These are phyloP conservation scores for Cubamyces lactineus DNA, from an alignment of 768 basidiomycete genomes.

Conservation along the genomic window DNA sequence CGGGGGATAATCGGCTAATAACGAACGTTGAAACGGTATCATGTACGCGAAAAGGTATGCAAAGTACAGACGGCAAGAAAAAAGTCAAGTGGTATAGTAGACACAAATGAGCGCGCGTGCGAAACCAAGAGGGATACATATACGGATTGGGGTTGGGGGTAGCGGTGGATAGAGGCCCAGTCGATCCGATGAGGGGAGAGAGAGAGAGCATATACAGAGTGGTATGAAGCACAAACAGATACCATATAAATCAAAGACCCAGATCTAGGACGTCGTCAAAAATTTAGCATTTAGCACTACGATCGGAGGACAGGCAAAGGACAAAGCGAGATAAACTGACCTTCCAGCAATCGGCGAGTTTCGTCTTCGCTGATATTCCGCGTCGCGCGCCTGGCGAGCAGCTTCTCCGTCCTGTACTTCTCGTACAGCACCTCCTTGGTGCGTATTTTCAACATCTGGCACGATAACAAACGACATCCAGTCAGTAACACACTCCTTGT, in stretches of 20 bases:
- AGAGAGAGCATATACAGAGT: slow-evolving; percentile 10
- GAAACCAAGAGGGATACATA: background rate
- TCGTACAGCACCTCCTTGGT: slow-evolving; percentile 94
- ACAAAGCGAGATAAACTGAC: slow-evolving; percentile 40
- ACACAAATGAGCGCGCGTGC: background rate
- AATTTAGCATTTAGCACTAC: too few relatives aligned
- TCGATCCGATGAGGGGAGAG: background rate
- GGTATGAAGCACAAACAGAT: slow-evolving; percentile 2
- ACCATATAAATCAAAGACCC: slow-evolving; percentile 23
- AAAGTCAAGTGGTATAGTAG: slow-evolving; percentile 6
- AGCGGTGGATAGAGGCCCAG: background rate
- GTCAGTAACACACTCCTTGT: too few relatives aligned
- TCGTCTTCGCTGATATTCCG: slow-evolving; percentile 76
- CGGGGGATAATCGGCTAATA: background rate
- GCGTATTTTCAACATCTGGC: slow-evolving; percentile 75
- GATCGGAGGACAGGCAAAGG: too few relatives aligned
- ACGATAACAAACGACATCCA: background rate
- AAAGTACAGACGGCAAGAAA: slow-evolving; percentile 7
- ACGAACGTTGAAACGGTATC: slow-evolving; percentile 8
- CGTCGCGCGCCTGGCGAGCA: slow-evolving; percentile 84
- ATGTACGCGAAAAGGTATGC: slow-evolving; percentile 16
- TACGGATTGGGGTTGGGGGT: background rate
- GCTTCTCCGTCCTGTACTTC: slow-evolving; percentile 89
- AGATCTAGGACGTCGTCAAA: slow-evolving; percentile 17
- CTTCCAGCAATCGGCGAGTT: slow-evolving; percentile 71